Percentiles rank a stretch among this genome's conserved stretches.
These are phyloP conservation scores for Ustulina deusta DNA, from an alignment of 2,329 filamentous ascomycete genomes.

Conservation along the genomic window DNA sequence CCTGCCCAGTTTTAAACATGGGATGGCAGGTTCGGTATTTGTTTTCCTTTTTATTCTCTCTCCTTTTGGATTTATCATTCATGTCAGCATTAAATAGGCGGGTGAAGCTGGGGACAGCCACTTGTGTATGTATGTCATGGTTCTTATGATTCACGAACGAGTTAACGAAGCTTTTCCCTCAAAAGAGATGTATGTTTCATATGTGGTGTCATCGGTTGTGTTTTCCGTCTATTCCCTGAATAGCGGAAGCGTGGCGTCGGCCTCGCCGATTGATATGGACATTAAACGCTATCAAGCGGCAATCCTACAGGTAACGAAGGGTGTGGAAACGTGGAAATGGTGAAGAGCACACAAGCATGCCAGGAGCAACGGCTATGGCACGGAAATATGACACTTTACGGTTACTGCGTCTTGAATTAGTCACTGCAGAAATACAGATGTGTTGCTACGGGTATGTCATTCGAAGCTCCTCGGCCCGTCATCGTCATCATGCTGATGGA, in stretches of 20 bases:
- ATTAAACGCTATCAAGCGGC: conserved; percentile 35
- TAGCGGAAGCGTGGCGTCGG: conserved; percentile 39
- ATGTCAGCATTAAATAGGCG: conserved; percentile 28
- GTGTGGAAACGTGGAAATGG: conserved; percentile 28
- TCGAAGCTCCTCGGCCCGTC: neutral
- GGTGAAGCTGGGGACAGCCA: conserved; percentile 21
- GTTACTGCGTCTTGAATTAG: neutral
- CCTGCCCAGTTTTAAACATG: conserved; percentile 24
- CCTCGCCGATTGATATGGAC: conserved; percentile 39
- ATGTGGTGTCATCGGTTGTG: conserved; percentile 7
- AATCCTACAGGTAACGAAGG: conserved; percentile 36
- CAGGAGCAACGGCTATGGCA: conserved; percentile 2
- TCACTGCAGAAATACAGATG: neutral
- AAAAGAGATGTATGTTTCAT: conserved; percentile 3
- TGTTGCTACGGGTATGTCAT: neutral
- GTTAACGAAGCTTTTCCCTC: conserved; percentile 23
- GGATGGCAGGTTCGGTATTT: conserved; percentile 17
- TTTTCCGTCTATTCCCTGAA: conserved; percentile 23
- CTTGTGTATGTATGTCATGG: conserved; percentile 26
- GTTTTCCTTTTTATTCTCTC: neutral
- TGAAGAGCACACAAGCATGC: conserved; percentile 8
- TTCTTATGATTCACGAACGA: conserved; percentile 35
- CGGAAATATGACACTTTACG: conserved; percentile 2
- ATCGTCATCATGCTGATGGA: neutral
- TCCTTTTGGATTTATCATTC: conserved; percentile 10